These are phyloP conservation scores for Colletotrichum sp. DNA, from an alignment of 2,329 filamentous ascomycete genomes.

Conservation along the genomic window DNA sequence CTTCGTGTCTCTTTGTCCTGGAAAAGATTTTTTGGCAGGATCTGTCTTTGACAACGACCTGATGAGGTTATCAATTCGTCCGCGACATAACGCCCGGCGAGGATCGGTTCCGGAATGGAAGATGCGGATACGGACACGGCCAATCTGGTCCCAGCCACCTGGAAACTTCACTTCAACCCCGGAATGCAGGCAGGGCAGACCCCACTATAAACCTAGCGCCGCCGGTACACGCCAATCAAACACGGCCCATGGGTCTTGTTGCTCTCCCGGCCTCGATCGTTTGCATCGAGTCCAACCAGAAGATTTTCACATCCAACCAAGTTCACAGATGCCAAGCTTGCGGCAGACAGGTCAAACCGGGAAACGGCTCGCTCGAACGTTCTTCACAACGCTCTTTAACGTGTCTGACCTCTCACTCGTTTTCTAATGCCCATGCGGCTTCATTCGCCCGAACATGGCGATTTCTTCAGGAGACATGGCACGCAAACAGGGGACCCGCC, in stretches of 20 bases:
- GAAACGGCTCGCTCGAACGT: not conserved
- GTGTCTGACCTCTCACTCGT: not conserved
- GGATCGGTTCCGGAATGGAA: not conserved
- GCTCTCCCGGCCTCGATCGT: not conserved
- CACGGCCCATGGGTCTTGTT: not conserved
- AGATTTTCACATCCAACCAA: not conserved
- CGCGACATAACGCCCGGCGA: not conserved
- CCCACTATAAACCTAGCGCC: not conserved
- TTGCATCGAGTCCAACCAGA: not conserved
- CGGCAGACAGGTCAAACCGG: not conserved
- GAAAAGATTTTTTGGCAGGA: not conserved
- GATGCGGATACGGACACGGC: not conserved
- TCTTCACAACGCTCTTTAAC: not conserved
- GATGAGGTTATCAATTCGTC: not conserved
- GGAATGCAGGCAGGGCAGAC: not conserved
- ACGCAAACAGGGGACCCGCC: not conserved
- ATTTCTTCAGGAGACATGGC: not conserved
- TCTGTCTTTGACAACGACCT: not conserved
- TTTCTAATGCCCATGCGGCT: not conserved
- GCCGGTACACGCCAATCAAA: not conserved
- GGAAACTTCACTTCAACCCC: conserved; percentile 5
- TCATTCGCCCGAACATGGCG: not conserved
- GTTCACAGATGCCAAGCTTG: not conserved
- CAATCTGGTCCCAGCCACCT: conserved; percentile 11
- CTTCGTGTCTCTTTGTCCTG: not conserved